Evolutionary conservation across 352 stramenopile genomes (phyloP), one percentile per base, ranked within the genome.

Genomic region (Phytophthora lateralis): DNA sequence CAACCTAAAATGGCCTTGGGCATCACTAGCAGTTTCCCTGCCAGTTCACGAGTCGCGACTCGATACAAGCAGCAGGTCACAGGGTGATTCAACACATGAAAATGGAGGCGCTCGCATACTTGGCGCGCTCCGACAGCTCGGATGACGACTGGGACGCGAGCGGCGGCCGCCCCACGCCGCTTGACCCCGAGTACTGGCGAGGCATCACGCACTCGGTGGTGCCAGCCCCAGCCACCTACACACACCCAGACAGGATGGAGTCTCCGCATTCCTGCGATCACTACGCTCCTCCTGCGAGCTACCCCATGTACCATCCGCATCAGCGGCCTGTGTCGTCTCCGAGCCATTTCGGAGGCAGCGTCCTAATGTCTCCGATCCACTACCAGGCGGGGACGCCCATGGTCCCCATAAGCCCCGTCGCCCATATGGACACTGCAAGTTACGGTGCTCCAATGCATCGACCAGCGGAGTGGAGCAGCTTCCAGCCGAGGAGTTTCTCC

Each of bases 161-260:
- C 32, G 55, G 58, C 17, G 51, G 69, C 20, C 71, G 76, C 12
- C 78, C 78, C 45, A 90, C 78, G 21, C 81, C 78, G 10, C 56
- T 90, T 27, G 81, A 90, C 47, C 81, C 81, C 5, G 81, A 88
- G 69, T 90, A 90, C 68, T 90, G 81, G 81, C 71, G 75, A 11
- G 81, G 81, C 32, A 82, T 90, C 61, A 90, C 81, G 6, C 81
- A 90, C 51, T 88, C 81, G 24, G 43, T 56, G 17, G 39, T 61
- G 4, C 55, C 52, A 6, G 38, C 60, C 11, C 37, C 44, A 7
- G 17, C 52, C n/a, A 26, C 26, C 35, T 64, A 54, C 63, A 61
- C 55, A 45, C 55, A 53, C 10, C 7, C 37, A 8, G 20, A 39
- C 5, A 49, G 65, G 12, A 63, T 56, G 42, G 60, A 69, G 11